These are phyloP conservation scores for Arxiozyma heterogenica DNA, from an alignment of 1,139 yeast species.

Conservation along the genomic window DNA sequence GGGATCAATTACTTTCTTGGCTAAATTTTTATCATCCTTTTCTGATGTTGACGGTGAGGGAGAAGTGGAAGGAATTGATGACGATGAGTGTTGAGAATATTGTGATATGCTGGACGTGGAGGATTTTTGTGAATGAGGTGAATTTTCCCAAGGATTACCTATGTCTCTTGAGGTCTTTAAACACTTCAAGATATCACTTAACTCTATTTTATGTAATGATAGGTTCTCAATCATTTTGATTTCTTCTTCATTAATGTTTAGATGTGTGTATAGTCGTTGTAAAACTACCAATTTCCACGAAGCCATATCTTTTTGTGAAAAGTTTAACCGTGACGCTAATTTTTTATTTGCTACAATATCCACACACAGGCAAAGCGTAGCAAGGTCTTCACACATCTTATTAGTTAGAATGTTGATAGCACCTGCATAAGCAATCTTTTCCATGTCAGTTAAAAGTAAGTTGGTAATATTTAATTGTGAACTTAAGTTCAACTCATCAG, in stretches of 20 bases:
- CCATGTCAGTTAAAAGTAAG: constrained; percentile 70
- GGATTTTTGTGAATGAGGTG: constrained; percentile 5
- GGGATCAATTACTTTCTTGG: constrained; percentile 26
- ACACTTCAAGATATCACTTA: constrained; percentile 58
- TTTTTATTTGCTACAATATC: constrained; percentile 36
- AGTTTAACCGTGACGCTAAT: constrained; percentile 51
- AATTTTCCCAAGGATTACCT: constrained; percentile 33
- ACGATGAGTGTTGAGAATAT: constrained; percentile 1
- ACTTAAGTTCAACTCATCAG: constrained; percentile 38
- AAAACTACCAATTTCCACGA: constrained; percentile 77
- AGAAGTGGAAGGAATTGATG: not conserved
- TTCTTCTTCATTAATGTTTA: constrained; percentile 66
- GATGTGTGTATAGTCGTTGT: constrained; percentile 68
- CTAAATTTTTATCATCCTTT: not conserved
- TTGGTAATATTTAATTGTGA: constrained; percentile 74
- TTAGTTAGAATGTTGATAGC: constrained; percentile 65
- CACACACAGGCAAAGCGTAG: constrained; percentile 47
- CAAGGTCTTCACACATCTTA: constrained; percentile 74
- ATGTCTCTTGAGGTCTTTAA: constrained; percentile 39
- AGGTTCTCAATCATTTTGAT: constrained; percentile 80
- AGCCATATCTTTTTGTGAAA: constrained; percentile 72
- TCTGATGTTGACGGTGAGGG: not conserved
- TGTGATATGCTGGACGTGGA: constrained; percentile 6
- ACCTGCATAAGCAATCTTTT: constrained; percentile 88
- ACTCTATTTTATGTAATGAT: constrained; percentile 73